phyloP scores from a whole-genome alignment of 192 early-diverging fungal species.

The Backusella tuberculispora region DNA sequence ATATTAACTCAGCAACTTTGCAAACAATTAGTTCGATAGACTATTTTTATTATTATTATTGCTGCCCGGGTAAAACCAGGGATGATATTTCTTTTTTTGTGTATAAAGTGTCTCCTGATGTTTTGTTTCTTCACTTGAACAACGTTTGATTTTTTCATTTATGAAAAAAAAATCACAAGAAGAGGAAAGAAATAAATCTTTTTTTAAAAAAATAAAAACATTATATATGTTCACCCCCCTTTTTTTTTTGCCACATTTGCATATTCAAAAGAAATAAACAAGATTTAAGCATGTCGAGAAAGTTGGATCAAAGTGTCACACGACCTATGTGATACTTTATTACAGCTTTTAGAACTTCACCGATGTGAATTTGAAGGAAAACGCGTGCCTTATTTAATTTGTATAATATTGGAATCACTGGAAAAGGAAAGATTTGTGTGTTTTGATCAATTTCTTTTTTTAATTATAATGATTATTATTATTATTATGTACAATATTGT shows the following conservation, averaged over 20 bases:
- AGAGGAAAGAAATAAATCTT: not conserved
- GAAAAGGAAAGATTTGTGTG: slow-evolving; percentile 18
- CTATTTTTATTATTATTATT: slow-evolving; percentile 2
- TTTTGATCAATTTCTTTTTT: slow-evolving; percentile 2
- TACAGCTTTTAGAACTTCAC: not conserved
- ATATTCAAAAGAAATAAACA: not conserved
- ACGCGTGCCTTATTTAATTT: slow-evolving; percentile 7
- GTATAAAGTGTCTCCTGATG: slow-evolving; percentile 6
- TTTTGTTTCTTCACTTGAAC: not conserved
- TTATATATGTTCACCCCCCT: not conserved
- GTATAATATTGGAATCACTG: slow-evolving; percentile 8
- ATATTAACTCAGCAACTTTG: slow-evolving; percentile 5
- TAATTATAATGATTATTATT: not conserved
- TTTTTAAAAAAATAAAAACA: not conserved
- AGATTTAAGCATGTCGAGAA: slow-evolving; percentile 2
- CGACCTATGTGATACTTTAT: slow-evolving; percentile 1
- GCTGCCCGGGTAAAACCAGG: slow-evolving; percentile 4
- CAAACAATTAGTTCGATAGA: slow-evolving; percentile 5
- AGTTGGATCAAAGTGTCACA: slow-evolving; percentile 20
- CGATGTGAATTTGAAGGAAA: not conserved
- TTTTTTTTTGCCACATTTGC: slow-evolving; percentile 8
- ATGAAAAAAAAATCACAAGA: not conserved
- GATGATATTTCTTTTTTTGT: slow-evolving; percentile 1
- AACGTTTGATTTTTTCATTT: not conserved
- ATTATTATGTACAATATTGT: slow-evolving; percentile 11